Evolutionary conservation across 2,329 filamentous ascomycete genomes (phyloP).

Genomic region (Trichoderma breve): DNA sequence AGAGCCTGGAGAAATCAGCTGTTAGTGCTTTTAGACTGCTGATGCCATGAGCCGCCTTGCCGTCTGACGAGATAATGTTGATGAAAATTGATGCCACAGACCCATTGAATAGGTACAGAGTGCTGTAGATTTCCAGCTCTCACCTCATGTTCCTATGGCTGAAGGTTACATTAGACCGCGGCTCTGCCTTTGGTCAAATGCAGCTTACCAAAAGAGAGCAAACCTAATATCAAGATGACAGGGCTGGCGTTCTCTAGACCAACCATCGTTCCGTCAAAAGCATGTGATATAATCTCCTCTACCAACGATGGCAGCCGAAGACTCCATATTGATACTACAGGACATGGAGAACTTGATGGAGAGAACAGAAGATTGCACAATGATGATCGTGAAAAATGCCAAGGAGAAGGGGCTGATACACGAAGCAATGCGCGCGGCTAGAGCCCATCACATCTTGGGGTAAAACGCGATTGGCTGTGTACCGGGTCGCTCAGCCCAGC

Average conservation of each 20-base stretch:
- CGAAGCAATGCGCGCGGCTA: conserved; percentile 13
- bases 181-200: neutral
- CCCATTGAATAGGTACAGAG: neutral
- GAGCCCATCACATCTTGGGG: conserved; percentile 7
- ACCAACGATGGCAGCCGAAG: neutral
- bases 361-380: neutral
- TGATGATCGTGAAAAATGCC: neutral
- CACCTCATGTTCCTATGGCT: neutral
- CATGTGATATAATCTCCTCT: neutral
- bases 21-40: neutral
- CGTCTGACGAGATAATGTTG: neutral
- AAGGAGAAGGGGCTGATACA: neutral
- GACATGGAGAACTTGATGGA: too few species aligned
- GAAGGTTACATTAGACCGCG: neutral
- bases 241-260: neutral
- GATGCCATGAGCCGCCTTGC: neutral
- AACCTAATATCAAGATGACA: neutral
- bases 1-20: neutral
- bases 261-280: neutral
- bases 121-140: neutral
- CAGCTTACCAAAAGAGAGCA: neutral
- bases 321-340: neutral
- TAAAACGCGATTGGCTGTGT: conserved; percentile 4
- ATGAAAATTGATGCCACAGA: neutral
- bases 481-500: neutral